These are phyloP conservation scores for Pachyrhizus erosus DNA, from an alignment of 306 rosid genomes.

Conservation along the genomic window DNA sequence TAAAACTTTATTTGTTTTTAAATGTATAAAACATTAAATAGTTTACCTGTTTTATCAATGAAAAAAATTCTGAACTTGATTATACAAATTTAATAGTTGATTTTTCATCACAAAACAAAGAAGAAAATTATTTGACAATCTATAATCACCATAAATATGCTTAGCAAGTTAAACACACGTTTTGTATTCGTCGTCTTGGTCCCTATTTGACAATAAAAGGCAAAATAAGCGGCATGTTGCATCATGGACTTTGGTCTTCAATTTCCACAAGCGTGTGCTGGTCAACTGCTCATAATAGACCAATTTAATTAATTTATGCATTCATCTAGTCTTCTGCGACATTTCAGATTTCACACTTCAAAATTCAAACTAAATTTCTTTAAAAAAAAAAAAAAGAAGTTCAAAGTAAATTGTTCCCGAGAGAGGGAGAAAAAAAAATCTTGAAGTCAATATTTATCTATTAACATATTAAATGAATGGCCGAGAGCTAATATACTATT, in stretches of 20 bases:
- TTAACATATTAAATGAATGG: not conserved
- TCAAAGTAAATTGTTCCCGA: not conserved
- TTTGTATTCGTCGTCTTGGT: slow-evolving; percentile 24
- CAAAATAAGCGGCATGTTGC: no score
- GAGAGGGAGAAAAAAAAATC: not conserved
- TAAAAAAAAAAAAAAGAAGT: no score
- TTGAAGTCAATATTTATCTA: slow-evolving; percentile 3
- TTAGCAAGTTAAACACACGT: slow-evolving; percentile 19
- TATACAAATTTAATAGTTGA: no score
- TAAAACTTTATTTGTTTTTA: no score
- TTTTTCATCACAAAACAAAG: no score
- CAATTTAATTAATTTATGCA: not conserved
- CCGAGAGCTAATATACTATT: no score
- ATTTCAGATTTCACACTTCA: slow-evolving; percentile 2
- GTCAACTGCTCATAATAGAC: slow-evolving; percentile 30
- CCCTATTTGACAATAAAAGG: not conserved
- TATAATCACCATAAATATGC: no score
- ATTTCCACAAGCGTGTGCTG: slow-evolving; percentile 47
- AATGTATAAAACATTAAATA: no score
- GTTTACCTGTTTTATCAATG: no score
- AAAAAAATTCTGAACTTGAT: no score
- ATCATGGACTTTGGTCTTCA: not conserved
- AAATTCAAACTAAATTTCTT: not conserved
- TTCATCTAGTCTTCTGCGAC: not conserved
- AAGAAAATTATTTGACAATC: no score